Base-by-base conservation (phyloP, 2,329 filamentous ascomycete species). In the Xylaria multiplex region DNA sequence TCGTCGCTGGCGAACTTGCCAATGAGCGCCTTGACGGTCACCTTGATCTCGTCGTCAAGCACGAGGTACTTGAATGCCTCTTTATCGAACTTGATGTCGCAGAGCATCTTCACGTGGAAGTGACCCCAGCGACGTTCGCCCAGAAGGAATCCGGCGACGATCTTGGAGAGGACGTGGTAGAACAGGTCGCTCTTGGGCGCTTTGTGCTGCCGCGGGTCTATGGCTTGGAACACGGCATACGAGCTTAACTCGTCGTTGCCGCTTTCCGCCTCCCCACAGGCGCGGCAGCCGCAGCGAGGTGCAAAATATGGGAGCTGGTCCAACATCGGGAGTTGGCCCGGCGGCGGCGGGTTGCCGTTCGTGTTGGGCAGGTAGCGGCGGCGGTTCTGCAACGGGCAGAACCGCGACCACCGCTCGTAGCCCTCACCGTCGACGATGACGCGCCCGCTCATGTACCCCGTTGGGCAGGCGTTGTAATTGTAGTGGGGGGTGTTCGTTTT, bases 31-130 rank as follows among this genome's bases (percentile, higher is more conserved):
- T 80, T 82, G 69, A 84, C 81, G 0, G 82, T 83, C 62, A 78
- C 65, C 72, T 84, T 85, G 74, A 84, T 76, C 61, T 82, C 81
- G 16, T 81, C 78, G 64, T 85, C 81, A 11, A 85, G 79, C 6
- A 84, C 81, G 30, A 85, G 80, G 63, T 82, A 81, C 72, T 82
- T 81, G 80, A 84, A 85, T 2, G 83, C 82, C 45, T 84, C 81
- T 59, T 75, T 80, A 71, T 84, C 82, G 1, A 80, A 79, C 57
- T 77, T 73, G 59, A 84, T 75, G 6, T 80, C 79, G 54, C 73
- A 71, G 62, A 85, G 76, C 53, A 76, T 71, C 42, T 78, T 77
- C 14, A 83, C 67, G 57, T 78, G 74, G 14, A 85, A 74, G 64
- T 81, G 76, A 22, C 80, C 81, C 83, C 83, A 85, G 16, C 78